Evolutionary conservation across 2,329 filamentous ascomycete species (phyloP).

Genomic region (Xylariaceae sp.): DNA sequence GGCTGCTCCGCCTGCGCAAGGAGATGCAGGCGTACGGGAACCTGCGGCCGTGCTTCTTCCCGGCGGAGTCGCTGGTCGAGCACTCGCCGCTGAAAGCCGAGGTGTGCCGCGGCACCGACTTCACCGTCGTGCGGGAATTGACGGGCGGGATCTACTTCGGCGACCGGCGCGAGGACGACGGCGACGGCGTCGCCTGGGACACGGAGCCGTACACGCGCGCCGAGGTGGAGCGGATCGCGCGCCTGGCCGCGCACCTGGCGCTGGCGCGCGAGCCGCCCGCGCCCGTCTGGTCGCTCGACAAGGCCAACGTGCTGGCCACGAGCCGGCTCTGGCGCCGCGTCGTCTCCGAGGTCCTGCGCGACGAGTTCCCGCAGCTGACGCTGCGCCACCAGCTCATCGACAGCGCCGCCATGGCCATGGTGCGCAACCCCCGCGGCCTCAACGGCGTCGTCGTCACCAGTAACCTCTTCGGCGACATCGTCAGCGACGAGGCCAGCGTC

Average conservation of each 20-base stretch:
- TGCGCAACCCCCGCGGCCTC: constrained; percentile 85
- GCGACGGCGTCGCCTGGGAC: constrained; percentile 73
- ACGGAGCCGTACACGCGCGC: constrained; percentile 81
- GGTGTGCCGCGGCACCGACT: constrained; percentile 84
- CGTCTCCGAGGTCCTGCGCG: constrained; percentile 79
- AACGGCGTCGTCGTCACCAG: constrained; percentile 92
- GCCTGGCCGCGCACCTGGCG: constrained; percentile 80
- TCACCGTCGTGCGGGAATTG: constrained; percentile 89
- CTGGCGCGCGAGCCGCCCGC: constrained; percentile 74
- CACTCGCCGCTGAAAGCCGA: constrained; percentile 84
- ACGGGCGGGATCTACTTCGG: constrained; percentile 97
- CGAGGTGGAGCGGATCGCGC: constrained; percentile 87
- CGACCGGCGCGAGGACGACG: constrained; percentile 78
- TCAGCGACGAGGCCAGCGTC: constrained; percentile 91
- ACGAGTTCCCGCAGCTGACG: constrained; percentile 86
- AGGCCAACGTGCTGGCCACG: constrained; percentile 94
- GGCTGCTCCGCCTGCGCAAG: constrained; percentile 87
- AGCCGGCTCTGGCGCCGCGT: constrained; percentile 87
- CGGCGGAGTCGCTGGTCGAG: constrained; percentile 80
- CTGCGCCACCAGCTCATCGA: constrained; percentile 91
- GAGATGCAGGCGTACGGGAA: constrained; percentile 94
- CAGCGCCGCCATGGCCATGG: constrained; percentile 95
- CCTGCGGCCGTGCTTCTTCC: constrained; percentile 94
- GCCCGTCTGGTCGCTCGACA: constrained; percentile 86
- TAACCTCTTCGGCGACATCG: constrained; percentile 96